Evolutionary conservation across 2,329 filamentous ascomycete genomes (phyloP).

Genomic region (Exophiala lecanii-corni): DNA sequence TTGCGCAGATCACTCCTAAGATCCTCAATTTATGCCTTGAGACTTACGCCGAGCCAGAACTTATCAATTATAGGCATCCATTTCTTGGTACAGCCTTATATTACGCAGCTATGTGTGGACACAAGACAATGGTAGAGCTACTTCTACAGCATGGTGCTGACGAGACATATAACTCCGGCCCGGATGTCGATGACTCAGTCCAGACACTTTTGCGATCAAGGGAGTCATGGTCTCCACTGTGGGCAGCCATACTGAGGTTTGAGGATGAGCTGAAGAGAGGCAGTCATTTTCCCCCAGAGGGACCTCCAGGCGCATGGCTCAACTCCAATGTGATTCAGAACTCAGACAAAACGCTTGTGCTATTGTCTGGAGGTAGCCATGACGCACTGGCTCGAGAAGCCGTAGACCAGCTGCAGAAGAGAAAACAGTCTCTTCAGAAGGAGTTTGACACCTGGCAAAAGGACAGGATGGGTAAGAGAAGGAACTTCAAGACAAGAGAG

Average conservation of each 20-base stretch:
- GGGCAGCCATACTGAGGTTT: conserved; percentile 3
- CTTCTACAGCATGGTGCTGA: conserved; percentile 15
- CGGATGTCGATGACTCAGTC: conserved; percentile 2
- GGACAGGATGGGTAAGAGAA: conserved; percentile 1
- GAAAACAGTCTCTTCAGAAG: not conserved
- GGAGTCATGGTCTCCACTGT: conserved; percentile 3
- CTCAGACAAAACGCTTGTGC: not conserved
- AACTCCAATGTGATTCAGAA: conserved; percentile 3
- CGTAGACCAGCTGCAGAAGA: conserved; percentile 1
- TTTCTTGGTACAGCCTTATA: conserved; percentile 3
- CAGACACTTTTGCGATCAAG: conserved; percentile 3
- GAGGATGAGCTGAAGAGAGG: conserved; percentile 2
- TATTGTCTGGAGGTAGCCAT: not conserved
- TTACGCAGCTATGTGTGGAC: conserved; percentile 7
- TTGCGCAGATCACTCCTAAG: conserved; percentile 3
- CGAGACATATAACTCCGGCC: conserved; percentile 2
- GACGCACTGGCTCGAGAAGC: not conserved
- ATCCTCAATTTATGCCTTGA: conserved; percentile 3
- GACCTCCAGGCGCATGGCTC: conserved; percentile 1
- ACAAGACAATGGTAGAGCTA: conserved; percentile 11
- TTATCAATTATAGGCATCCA: conserved; percentile 4
- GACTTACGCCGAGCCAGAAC: conserved; percentile 1
- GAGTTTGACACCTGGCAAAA: conserved; percentile 1
- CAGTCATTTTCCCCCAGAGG: conserved; percentile 4
- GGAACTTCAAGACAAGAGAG: not conserved